Percentiles rank a stretch among this genome's conserved stretches.
Evolutionary conservation across 202 grass and related monocot species (phyloP).

Genomic region (Setaria italica): DNA sequence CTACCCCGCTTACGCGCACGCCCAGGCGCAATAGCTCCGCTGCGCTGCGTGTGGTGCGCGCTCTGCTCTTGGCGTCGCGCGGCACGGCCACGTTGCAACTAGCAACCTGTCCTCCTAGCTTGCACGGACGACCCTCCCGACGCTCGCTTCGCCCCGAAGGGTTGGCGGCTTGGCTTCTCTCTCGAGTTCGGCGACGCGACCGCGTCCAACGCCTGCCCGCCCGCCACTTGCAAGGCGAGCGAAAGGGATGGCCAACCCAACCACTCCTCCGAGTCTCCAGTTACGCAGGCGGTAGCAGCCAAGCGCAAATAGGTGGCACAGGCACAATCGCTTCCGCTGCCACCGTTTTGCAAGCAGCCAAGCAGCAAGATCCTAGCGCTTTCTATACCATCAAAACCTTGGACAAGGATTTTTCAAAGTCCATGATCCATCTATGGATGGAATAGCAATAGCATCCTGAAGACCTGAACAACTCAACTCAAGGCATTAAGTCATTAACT

Average conservation of each 20-base stretch:
- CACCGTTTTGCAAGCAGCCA: neutral
- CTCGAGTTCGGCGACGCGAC: neutral
- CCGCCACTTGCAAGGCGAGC: neutral
- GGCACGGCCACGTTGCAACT: neutral
- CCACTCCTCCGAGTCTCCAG: neutral
- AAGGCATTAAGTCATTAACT: too few relatives aligned
- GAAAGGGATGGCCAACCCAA: neutral
- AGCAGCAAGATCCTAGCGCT: neutral
- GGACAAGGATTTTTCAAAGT: neutral
- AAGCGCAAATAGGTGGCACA: neutral
- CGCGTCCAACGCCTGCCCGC: neutral
- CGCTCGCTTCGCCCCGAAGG: conserved; percentile 13
- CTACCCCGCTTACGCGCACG: too few relatives aligned
- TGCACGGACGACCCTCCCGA: neutral
- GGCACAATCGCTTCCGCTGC: neutral
- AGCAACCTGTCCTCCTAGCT: neutral
- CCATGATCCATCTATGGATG: neutral
- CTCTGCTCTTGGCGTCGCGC: too few relatives aligned
- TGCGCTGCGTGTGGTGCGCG: too few relatives aligned
- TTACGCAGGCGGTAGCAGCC: neutral
- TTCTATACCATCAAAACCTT: neutral
- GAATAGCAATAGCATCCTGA: neutral
- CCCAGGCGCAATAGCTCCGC: too few relatives aligned
- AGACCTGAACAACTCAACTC: neutral
- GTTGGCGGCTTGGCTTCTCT: neutral